These are phyloP conservation scores for Magnaporthiopsis incrustans DNA, from an alignment of 2,329 filamentous ascomycete species.

Conservation along the genomic window DNA sequence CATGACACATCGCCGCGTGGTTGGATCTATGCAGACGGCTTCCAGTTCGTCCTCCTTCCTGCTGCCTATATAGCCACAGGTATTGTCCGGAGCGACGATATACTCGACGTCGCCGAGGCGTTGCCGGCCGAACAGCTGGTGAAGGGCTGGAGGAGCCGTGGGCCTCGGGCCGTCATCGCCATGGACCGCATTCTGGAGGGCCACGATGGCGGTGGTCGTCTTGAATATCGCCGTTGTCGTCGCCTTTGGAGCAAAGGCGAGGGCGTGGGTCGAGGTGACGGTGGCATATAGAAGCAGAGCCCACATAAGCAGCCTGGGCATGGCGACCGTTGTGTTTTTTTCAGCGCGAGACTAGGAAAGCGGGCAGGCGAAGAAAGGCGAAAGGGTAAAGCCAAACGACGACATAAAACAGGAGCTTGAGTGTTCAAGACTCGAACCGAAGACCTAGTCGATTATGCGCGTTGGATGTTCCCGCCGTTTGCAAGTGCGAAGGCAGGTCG, in stretches of 20 bases:
- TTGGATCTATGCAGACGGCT: not conserved
- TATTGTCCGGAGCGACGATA: constrained; percentile 40
- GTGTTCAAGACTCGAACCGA: not conserved
- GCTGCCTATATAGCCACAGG: constrained; percentile 33
- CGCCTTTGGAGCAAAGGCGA: not conserved
- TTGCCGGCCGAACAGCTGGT: constrained; percentile 25
- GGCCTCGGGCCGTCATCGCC: constrained; percentile 31
- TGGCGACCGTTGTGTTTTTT: not conserved
- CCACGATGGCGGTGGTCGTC: constrained; percentile 26
- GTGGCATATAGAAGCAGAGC: not conserved
- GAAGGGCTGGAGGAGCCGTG: constrained; percentile 29
- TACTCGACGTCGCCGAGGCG: constrained; percentile 24
- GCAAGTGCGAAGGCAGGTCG: not conserved
- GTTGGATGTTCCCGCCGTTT: not conserved
- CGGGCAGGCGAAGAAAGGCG: too few relatives aligned
- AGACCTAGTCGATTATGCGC: too few relatives aligned
- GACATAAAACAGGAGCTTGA: not conserved
- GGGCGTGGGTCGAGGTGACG: not conserved
- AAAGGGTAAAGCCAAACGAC: not conserved
- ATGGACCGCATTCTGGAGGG: constrained; percentile 15
- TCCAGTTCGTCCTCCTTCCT: not conserved
- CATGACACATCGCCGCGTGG: not conserved
- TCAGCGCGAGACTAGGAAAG: not conserved
- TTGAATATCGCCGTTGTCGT: constrained; percentile 25
- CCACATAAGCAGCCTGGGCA: not conserved